phyloP scores from a whole-genome alignment of 2,329 filamentous ascomycete genomes.

The Emmonsia crescens region DNA sequence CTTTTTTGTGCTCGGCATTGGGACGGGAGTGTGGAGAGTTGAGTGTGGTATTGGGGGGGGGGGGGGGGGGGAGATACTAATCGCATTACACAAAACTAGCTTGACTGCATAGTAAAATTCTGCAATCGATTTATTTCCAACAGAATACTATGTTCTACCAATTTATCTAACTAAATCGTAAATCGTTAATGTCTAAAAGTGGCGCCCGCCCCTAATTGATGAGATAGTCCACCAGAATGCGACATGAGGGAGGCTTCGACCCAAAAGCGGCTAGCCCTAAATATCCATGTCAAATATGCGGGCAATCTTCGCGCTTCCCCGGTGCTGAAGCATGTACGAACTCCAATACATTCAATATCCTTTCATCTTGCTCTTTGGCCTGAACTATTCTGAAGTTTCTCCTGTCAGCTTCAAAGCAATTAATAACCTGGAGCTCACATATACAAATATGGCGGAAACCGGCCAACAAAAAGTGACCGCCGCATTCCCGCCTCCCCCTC shows the following conservation, averaged over 20 bases:
- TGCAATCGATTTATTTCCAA: neutral
- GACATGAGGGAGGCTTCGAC: neutral
- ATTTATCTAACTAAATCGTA: neutral
- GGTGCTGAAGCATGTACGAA: neutral
- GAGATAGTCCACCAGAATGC: no score
- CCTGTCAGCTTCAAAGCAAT: neutral
- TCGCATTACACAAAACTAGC: neutral
- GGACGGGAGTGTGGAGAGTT: neutral
- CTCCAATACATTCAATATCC: neutral
- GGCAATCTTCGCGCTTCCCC: no score
- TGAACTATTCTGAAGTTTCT: no score
- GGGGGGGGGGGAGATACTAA: neutral
- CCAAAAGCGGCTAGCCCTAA: neutral
- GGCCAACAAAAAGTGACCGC: constrained; percentile 43
- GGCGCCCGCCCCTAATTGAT: no score
- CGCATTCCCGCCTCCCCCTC: constrained; percentile 75
- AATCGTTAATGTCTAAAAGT: no score
- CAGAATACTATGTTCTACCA: neutral
- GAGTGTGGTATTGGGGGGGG: neutral
- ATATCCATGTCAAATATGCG: no score
- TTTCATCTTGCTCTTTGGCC: neutral
- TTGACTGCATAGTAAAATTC: neutral
- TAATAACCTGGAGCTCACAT: constrained; percentile 3
- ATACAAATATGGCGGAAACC: constrained; percentile 48
- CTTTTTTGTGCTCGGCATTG: neutral